Evolutionary conservation across 495 filamentous ascomycete genomes (phyloP), one percentile per base, ranked within the genome.

Genomic region (Neurospora sp.): DNA sequence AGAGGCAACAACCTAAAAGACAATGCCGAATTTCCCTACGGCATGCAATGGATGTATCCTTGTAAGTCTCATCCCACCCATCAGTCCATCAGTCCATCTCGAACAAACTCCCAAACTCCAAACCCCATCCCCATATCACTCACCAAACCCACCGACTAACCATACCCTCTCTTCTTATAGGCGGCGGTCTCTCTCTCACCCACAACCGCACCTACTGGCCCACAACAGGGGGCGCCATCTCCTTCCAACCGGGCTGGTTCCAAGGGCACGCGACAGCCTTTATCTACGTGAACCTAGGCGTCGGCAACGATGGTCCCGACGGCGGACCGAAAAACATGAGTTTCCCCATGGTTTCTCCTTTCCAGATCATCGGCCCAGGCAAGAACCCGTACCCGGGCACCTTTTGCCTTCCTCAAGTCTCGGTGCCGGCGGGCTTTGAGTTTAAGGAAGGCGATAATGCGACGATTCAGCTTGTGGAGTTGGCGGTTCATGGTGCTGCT

Each of bases 41-140:
- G 96, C 83, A 95, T 97, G 93, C 92, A 97, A 84, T 98, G 96
- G 95, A 90, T 91, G 81, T 99, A 98, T 86, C 96, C 96, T 83
- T 99, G 96, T 99, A 84, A 86, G 92, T 85, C 70, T 18, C 40
- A 39, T 38, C 69, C 20, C 11, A 59, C 2, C 20, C 35, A 37
- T 31, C 35, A 44, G 14, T n/a, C 41, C 54, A 62, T 18, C 27
- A 35, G 48, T 31, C 7, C 18, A 41, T 41, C 40, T 41, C 40
- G 40, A 41, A 14, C 14, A 41, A 39, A 39, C 38, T 8, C 8
- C 38, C 8, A 39, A 39, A 9, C 38, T 12, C 40, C 70, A 18
- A 41, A 8, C 27, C 38, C 41, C 41, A 72, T 41, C 41, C 39
- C 75, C 62, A 39, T 54, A 12, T 39, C 73, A 11, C 31, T 16